Percentiles rank a stretch among this genome's conserved stretches.
Evolutionary conservation across 345 rosid species (phyloP).

Genomic region (Syzygium aqueum): DNA sequence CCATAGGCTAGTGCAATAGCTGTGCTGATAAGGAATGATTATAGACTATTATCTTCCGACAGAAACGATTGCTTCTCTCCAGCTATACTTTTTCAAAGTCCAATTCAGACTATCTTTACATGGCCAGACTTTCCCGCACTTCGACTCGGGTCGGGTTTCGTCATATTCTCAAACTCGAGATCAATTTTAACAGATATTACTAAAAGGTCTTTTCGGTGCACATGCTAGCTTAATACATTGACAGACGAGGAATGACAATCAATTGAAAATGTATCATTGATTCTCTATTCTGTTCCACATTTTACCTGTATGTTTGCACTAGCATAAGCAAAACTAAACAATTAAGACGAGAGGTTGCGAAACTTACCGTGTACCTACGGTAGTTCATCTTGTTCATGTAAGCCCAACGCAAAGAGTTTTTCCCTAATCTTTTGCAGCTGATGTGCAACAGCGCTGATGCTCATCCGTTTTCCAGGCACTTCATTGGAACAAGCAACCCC

Average conservation of each 20-base stretch:
- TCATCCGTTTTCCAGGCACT: background rate
- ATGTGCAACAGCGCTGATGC: background rate
- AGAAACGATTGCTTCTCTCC: too few relatives aligned
- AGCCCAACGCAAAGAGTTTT: background rate
- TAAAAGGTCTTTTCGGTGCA: background rate
- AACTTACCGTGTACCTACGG: background rate
- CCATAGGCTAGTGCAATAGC: background rate
- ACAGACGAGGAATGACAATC: background rate
- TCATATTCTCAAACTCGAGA: background rate
- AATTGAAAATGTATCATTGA: too few relatives aligned
- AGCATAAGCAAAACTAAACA: background rate
- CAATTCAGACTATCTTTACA: too few relatives aligned
- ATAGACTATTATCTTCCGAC: background rate
- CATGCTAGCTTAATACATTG: background rate
- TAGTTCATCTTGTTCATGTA: background rate
- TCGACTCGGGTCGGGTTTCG: accelerated
- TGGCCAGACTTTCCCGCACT: too few relatives aligned
- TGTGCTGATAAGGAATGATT: background rate
- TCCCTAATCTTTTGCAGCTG: background rate
- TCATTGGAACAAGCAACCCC: background rate
- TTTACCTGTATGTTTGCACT: background rate
- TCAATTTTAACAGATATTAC: too few relatives aligned
- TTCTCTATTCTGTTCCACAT: background rate
- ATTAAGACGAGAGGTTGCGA: background rate
- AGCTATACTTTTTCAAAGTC: too few relatives aligned